A percentile compares a stretch with the other conserved stretches of the same genome.
Conservation (phyloP, 352 stramenopile genomes). For the Aphanomyces astaci region DNA sequence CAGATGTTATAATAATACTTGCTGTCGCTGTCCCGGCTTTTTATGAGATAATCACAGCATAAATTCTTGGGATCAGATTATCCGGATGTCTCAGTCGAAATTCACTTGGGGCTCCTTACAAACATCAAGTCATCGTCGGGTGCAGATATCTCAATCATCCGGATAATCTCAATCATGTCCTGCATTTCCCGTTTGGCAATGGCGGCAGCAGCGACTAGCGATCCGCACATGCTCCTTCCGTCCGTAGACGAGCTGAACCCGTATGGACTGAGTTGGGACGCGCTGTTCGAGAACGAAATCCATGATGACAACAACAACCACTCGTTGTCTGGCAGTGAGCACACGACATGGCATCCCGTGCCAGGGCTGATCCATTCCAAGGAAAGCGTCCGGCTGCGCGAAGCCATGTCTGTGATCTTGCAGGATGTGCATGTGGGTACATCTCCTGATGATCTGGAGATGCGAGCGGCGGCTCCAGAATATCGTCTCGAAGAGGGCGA, state of each 20-base stretch:
- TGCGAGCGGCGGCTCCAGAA: neutral
- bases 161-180: neutral
- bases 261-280: conserved; percentile 30
- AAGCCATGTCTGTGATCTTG: neutral
- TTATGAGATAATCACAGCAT: too few relatives aligned
- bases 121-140: neutral
- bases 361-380: conserved; percentile 14
- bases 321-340: too few relatives aligned
- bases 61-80: too few relatives aligned
- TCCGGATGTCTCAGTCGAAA: too few relatives aligned
- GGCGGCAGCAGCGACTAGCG: neutral
- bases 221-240: conserved; percentile 29
- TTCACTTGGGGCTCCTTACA: too few relatives aligned
- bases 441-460: conserved; percentile 7
- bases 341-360: conserved; percentile 10
- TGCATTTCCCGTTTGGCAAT: neutral
- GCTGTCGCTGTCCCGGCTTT: too few relatives aligned
- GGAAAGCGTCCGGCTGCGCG: conserved; percentile 14
- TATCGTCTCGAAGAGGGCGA: conserved; percentile 13
- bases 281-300: conserved; percentile 1
- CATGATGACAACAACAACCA: conserved; percentile 13
- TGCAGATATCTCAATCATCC: neutral
- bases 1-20: too few relatives aligned
- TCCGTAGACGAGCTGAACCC: conserved; percentile 72
- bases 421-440: conserved; percentile 5